Percentiles rank a stretch among this genome's conserved stretches.
phyloP scores from a whole-genome alignment of 2,329 filamentous ascomycete genomes.

The Cladosporium sp. region DNA sequence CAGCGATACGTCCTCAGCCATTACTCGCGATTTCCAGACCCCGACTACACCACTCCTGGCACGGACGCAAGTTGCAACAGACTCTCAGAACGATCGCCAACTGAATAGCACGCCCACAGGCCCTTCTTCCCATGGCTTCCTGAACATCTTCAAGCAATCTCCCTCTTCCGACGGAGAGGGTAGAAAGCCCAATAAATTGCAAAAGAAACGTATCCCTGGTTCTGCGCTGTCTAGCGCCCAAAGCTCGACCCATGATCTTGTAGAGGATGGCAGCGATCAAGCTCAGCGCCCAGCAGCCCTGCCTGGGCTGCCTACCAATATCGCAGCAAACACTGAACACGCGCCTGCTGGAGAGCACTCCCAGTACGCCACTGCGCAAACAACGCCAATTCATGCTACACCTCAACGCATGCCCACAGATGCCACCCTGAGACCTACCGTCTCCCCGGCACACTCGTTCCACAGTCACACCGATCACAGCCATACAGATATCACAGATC shows the following conservation, averaged over 20 bases:
- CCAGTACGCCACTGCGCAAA: slow-evolving; percentile 35
- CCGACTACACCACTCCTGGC: slow-evolving; percentile 34
- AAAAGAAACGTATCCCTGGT: slow-evolving; percentile 77
- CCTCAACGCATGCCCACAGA: slow-evolving; percentile 67
- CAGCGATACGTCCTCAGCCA: slow-evolving; percentile 26
- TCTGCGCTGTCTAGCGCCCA: slow-evolving; percentile 82
- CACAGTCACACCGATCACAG: slow-evolving; percentile 65
- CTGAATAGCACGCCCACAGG: slow-evolving; percentile 23
- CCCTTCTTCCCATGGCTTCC: slow-evolving; percentile 40
- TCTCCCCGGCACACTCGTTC: slow-evolving; percentile 72
- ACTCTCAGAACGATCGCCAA: slow-evolving; percentile 21
- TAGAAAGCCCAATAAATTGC: slow-evolving; percentile 81
- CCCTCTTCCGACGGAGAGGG: slow-evolving; percentile 49
- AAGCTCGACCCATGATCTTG: slow-evolving; percentile 72
- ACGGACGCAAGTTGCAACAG: slow-evolving; percentile 18
- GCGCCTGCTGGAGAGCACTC: slow-evolving; percentile 32
- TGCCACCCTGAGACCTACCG: slow-evolving; percentile 57
- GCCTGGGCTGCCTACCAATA: not conserved
- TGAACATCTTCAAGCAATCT: slow-evolving; percentile 67
- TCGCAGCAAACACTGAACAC: slow-evolving; percentile 14
- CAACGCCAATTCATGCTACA: slow-evolving; percentile 65
- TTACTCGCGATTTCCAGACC: slow-evolving; percentile 27
- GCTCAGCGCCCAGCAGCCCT: not conserved
- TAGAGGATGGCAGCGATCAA: slow-evolving; percentile 28
- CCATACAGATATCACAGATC: slow-evolving; percentile 66